Evolutionary conservation across 768 basidiomycete genomes (phyloP).

Genomic region (Dacryopinax primogenitus): DNA sequence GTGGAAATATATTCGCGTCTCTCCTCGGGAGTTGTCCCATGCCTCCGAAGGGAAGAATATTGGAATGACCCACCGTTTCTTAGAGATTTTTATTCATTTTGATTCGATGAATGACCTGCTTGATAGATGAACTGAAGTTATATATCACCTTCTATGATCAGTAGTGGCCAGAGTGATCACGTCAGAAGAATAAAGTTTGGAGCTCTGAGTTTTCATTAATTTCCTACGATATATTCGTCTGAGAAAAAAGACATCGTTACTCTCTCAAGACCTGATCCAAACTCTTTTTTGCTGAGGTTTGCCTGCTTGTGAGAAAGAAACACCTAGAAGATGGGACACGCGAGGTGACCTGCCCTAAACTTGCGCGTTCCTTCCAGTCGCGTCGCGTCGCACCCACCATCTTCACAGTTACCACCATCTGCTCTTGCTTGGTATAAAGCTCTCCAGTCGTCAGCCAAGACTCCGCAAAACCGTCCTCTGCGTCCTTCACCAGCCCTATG

Average conservation of each 20-base stretch:
- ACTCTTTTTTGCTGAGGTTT: not conserved
- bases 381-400: not conserved
- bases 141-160: no score
- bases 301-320: not conserved
- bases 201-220: no score
- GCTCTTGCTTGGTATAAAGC: not conserved
- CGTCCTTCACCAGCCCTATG: not conserved
- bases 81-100: no score
- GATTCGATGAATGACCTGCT: no score
- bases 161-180: no score
- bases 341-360: conserved; percentile 7
- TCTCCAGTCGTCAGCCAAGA: not conserved
- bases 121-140: no score
- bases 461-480: not conserved
- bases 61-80: no score
- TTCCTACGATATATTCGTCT: no score
- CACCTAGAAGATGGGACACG: not conserved
- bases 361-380: not conserved
- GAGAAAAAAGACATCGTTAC: no score
- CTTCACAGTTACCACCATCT: not conserved
- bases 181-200: no score
- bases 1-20: not conserved
- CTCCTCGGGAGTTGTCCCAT: not conserved
- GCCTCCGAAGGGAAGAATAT: no score
- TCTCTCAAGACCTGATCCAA: no score